phyloP scores from a whole-genome alignment of 352 stramenopile species.

The Phytophthora pini region DNA sequence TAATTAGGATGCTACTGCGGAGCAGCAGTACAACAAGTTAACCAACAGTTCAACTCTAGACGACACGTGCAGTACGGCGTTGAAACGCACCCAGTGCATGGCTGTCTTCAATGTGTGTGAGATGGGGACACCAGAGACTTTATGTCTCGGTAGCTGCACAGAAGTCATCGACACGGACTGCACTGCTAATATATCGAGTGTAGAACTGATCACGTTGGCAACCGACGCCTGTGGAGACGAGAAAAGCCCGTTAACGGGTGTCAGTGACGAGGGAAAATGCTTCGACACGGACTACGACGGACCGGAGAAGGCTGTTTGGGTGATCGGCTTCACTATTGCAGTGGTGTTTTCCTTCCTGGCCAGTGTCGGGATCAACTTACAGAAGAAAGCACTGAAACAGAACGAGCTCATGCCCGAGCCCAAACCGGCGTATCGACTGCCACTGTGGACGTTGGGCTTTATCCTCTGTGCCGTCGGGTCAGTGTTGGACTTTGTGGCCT shows the following conservation, averaged over 20 bases:
- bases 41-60: slow-evolving; percentile 33
- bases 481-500: slow-evolving; percentile 91
- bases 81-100: slow-evolving; percentile 61
- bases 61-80: slow-evolving; percentile 40
- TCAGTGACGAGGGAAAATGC: slow-evolving; percentile 71
- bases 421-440: slow-evolving; percentile 73
- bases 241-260: slow-evolving; percentile 22
- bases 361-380: slow-evolving; percentile 85
- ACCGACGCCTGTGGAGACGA: slow-evolving; percentile 42
- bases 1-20: slow-evolving; percentile 46
- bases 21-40: slow-evolving; percentile 41
- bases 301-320: slow-evolving; percentile 67
- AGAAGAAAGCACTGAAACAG: slow-evolving; percentile 87
- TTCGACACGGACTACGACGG: slow-evolving; percentile 73
- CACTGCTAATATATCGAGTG: slow-evolving; percentile 20
- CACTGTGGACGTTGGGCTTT: slow-evolving; percentile 87
- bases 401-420: slow-evolving; percentile 62
- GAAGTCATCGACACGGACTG: slow-evolving; percentile 53
- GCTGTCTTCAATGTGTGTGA: slow-evolving; percentile 77
- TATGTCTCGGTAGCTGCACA: slow-evolving; percentile 61
- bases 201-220: slow-evolving; percentile 16
- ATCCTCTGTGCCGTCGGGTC: slow-evolving; percentile 82
- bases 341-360: slow-evolving; percentile 86
- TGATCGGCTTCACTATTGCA: slow-evolving; percentile 83
- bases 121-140: slow-evolving; percentile 60